Conservation (phyloP, 2,329 filamentous ascomycete genomes). For the Clonostachys byssicola region DNA sequence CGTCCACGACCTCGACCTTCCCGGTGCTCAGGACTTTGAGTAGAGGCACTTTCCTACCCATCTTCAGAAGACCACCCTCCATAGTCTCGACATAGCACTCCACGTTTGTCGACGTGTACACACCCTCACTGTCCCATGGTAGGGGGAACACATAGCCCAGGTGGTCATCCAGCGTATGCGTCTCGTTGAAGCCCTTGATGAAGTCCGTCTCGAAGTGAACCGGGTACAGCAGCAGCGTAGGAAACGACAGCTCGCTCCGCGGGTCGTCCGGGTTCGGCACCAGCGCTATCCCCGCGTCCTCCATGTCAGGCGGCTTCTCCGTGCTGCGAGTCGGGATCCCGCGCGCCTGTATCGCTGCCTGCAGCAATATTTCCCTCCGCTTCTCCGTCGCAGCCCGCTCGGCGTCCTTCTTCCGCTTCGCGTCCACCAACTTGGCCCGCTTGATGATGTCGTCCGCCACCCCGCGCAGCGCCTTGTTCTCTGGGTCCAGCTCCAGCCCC, state of each 20-base stretch:
- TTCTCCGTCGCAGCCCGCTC: constrained; percentile 50
- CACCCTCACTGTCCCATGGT: constrained; percentile 73
- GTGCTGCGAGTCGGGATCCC: constrained; percentile 66
- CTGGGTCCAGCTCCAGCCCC: constrained; percentile 68
- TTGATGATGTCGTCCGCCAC: constrained; percentile 61
- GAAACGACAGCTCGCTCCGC: constrained; percentile 68
- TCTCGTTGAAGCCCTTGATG: constrained; percentile 81
- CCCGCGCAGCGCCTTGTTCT: constrained; percentile 61
- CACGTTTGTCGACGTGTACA: constrained; percentile 61
- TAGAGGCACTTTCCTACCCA: constrained; percentile 78
- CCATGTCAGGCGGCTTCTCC: constrained; percentile 75
- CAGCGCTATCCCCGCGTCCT: constrained; percentile 72
- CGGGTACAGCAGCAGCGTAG: constrained; percentile 82
- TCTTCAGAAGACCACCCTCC: constrained; percentile 77
- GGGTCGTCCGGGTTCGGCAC: constrained; percentile 70
- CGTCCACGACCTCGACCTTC: constrained; percentile 84
- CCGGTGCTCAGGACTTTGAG: constrained; percentile 71
- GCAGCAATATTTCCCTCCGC: constrained; percentile 56
- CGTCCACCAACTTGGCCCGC: constrained; percentile 50
- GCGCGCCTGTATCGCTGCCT: constrained; percentile 63
- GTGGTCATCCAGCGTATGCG: constrained; percentile 70
- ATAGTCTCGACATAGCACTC: constrained; percentile 89
- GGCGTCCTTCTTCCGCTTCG: constrained; percentile 49
- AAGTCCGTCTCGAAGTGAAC: constrained; percentile 81
- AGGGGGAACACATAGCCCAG: constrained; percentile 81